Evolutionary conservation across 805 yeast species (phyloP).

Genomic region (Ogataea trehalophila): DNA sequence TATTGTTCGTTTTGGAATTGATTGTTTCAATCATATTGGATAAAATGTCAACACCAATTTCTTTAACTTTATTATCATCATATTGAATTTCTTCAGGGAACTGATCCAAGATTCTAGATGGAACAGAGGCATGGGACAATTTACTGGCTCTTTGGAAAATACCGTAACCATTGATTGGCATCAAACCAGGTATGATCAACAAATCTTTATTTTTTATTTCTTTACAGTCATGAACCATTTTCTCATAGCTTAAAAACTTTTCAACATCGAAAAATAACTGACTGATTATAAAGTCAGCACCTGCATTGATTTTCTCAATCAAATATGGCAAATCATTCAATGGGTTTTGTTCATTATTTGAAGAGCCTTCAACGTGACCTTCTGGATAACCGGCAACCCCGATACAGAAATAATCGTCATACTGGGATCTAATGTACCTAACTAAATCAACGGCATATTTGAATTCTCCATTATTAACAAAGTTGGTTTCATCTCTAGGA

Average conservation of each 20-base stretch:
- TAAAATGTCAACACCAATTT: constrained; percentile 73
- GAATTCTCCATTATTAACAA: constrained; percentile 54
- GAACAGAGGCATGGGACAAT: constrained; percentile 81
- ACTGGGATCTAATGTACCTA: constrained; percentile 59
- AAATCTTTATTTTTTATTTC: constrained; percentile 35
- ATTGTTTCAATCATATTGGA: constrained; percentile 59
- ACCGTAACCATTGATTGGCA: constrained; percentile 85
- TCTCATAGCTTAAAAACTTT: constrained; percentile 65
- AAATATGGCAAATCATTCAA: constrained; percentile 70
- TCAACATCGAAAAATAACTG: constrained; percentile 88
- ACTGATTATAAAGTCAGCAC: constrained; percentile 90
- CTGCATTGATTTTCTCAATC: constrained; percentile 83
- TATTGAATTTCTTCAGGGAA: constrained; percentile 55
- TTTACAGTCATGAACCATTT: constrained; percentile 36
- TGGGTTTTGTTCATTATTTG: constrained; percentile 58
- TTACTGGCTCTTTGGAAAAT: constrained; percentile 86
- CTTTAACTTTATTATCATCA: constrained; percentile 78
- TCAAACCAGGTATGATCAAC: constrained; percentile 77
- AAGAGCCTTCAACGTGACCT: constrained; percentile 90
- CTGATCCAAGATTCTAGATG: constrained; percentile 44
- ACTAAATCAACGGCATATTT: constrained; percentile 83
- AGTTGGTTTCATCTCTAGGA: constrained; percentile 56
- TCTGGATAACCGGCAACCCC: constrained; percentile 99
- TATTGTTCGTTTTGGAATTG: constrained; percentile 45
- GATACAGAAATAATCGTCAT: constrained; percentile 82